Base-by-base conservation (phyloP, 257 asterid species). In the Solanum medicagineum region DNA sequence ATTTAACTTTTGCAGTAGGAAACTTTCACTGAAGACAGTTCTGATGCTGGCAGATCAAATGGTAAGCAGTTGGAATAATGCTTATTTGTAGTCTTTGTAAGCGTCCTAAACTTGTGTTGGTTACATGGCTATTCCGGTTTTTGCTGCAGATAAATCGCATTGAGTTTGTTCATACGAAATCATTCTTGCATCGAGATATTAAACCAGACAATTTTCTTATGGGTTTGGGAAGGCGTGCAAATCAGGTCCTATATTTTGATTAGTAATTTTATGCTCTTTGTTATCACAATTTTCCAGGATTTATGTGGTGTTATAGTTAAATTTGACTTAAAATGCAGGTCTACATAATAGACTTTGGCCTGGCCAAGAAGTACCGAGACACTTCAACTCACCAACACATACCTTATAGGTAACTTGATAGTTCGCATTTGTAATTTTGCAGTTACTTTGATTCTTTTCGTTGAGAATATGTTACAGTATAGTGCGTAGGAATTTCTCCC, bases 1-100 rank as follows among this genome's bases (percentile, higher is more conserved):
- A 80, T 97, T 97, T 94, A 97, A 95, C 88, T 95, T 93, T 86
- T 96, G 99, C 92, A 96, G 92, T 90, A 91, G 99, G 88, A 96
- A 96, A 82, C 95, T 96, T 75, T 94, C 99, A 83, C 89, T 96
- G 89, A 96, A 96, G 97, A 94, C 99, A 6, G 99, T 95, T 90
- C 95, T 96, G 84, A 96, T 96, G 99, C 98, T 96, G 73, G 98
- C 99, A n/a, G 99, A 96, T 92, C 99, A 96, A 90, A 97, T 97
- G 99, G 99, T 97, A 51, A 86, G 36, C 87, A 59, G 75, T 88
- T 77, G 56, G 80, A 22, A 6, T 60, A 74, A 69, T 51, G 47
- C 65, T 65, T 68, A 47, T 51, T 40, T 84, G 20, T 69, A 22
- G 36, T 55, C 59, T 47, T 84, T 57, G 49, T 16, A 62, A 20